Percentiles rank a stretch among this genome's conserved stretches.
Evolutionary conservation across 257 asterid genomes (phyloP).

Genomic region (Solanum chaucha): DNA sequence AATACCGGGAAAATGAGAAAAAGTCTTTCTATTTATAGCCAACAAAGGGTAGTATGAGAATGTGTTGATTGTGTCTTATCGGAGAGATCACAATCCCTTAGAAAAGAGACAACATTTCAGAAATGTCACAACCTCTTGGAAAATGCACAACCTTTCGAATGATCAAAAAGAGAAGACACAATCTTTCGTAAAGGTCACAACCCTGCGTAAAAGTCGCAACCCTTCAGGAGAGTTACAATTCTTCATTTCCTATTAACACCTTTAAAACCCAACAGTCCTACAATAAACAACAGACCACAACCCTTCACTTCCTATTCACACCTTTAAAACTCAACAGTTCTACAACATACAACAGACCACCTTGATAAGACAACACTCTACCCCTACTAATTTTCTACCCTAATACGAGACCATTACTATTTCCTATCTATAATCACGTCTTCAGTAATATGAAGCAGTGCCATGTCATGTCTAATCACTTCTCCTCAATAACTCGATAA

Average conservation of each 20-base stretch:
- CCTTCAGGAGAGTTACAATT: not conserved
- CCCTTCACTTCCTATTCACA: no score
- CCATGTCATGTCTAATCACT: not conserved
- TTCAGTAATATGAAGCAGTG: not conserved
- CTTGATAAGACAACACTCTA: no score
- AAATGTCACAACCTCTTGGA: not conserved
- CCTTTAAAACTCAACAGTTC: no score
- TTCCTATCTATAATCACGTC: no score
- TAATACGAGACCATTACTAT: no score
- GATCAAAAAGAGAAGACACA: no score
- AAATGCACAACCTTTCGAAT: not conserved
- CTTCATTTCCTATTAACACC: not conserved
- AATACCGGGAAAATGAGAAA: not conserved
- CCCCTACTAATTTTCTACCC: no score
- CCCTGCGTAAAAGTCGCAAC: no score
- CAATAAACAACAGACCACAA: not conserved
- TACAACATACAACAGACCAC: no score
- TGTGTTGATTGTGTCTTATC: not conserved
- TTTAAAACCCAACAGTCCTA: not conserved
- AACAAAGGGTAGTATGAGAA: not conserved
- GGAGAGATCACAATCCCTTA: not conserved
- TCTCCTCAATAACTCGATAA: fast-evolving
- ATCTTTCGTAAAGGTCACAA: no score
- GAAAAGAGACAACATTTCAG: not conserved
- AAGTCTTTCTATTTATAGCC: no score